A percentile compares a stretch with the other conserved stretches of the same genome.
Conservation (phyloP, 2,329 filamentous ascomycete genomes). For the Pyrenophora tritici-repentis region DNA sequence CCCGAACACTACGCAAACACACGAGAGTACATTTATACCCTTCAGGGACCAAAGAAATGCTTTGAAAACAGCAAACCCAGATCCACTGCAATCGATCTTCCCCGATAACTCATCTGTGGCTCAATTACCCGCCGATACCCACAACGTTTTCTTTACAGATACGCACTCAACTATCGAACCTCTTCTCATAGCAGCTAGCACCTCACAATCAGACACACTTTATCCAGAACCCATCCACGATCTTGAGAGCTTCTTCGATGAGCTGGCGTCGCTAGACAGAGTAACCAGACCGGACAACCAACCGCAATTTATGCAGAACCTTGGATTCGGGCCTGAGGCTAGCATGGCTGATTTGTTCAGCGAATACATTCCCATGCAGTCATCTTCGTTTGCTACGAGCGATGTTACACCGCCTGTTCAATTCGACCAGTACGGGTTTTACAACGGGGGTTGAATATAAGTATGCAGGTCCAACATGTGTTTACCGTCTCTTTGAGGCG, state of each 20-base stretch:
- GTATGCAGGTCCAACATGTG: neutral
- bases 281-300: slow-evolving; percentile 60
- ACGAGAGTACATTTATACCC: slow-evolving; percentile 5
- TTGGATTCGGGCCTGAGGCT: slow-evolving; percentile 67
- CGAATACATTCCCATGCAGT: slow-evolving; percentile 48
- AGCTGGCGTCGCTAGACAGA: slow-evolving; percentile 62
- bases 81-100: slow-evolving; percentile 23
- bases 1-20: neutral
- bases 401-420: slow-evolving; percentile 20
- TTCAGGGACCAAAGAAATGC: slow-evolving; percentile 1
- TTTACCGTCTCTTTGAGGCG: neutral
- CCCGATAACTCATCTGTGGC: slow-evolving; percentile 4
- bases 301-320: slow-evolving; percentile 68
- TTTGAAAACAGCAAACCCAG: slow-evolving; percentile 25
- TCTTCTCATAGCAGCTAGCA: slow-evolving; percentile 2
- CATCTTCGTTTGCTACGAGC: slow-evolving; percentile 39
- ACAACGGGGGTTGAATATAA: slow-evolving; percentile 25
- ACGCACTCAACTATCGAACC: slow-evolving; percentile 8
- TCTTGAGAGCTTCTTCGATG: slow-evolving; percentile 61
- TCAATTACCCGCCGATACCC: slow-evolving; percentile 7
- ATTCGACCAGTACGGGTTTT: slow-evolving; percentile 36
- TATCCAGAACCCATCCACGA: slow-evolving; percentile 49
- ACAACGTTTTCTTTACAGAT: slow-evolving; percentile 17
- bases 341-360: slow-evolving; percentile 61
- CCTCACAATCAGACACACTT: slow-evolving; percentile 25